Evolutionary conservation across 768 basidiomycete species (phyloP).

Genomic region (Clitopilus hobsonii): DNA sequence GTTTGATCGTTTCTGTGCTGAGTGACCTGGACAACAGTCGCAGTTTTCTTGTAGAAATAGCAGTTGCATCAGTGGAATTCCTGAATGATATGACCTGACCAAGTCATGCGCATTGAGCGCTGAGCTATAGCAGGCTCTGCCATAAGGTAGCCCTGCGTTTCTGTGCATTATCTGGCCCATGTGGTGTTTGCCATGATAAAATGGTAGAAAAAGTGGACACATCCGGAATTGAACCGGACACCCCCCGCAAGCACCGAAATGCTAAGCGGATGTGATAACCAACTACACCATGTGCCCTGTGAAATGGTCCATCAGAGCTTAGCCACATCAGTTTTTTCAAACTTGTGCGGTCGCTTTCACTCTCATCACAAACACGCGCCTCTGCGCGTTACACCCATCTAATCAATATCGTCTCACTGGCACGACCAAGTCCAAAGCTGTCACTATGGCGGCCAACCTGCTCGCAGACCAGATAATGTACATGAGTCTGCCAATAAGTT

Average conservation of each 20-base stretch:
- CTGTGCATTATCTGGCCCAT: no score
- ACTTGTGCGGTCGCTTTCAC: no score
- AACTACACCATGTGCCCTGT: conserved; percentile 26
- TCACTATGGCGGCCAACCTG: neutral
- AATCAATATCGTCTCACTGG: neutral
- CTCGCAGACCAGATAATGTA: neutral
- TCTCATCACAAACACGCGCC: no score
- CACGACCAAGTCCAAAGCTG: no score
- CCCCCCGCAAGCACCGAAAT: conserved; percentile 4
- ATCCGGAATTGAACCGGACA: conserved; percentile 2
- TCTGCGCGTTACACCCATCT: conserved; percentile 2
- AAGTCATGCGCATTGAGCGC: no score
- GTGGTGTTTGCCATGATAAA: no score
- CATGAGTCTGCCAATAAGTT: neutral
- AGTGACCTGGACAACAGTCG: neutral
- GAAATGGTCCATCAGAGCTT: neutral
- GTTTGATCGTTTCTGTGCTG: neutral
- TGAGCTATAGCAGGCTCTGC: no score
- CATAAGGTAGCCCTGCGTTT: no score
- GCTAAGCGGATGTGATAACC: conserved; percentile 28
- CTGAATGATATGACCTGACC: no score
- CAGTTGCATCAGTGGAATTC: neutral
- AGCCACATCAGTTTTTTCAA: no score
- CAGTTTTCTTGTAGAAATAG: neutral
- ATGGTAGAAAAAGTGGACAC: neutral